phyloP scores from a whole-genome alignment of 768 basidiomycete genomes.

The Floccularia luteovirens region DNA sequence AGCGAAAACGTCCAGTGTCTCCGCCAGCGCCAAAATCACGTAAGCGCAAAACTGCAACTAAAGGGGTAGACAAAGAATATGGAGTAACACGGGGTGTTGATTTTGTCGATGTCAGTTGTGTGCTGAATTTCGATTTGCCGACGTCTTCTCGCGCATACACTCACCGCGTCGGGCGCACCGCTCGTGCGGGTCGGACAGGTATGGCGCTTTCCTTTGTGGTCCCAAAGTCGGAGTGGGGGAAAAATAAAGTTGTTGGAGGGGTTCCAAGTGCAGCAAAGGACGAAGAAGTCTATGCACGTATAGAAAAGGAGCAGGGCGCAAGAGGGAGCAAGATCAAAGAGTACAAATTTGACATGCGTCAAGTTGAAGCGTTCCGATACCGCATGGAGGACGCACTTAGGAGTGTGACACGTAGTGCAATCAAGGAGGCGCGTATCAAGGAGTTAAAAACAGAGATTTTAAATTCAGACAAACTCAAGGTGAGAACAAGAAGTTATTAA shows the following conservation, averaged over 20 bases:
- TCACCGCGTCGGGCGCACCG: conserved; percentile 94
- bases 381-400: conserved; percentile 95
- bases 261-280: conserved; percentile 68
- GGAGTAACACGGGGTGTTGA: conserved; percentile 95
- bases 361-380: conserved; percentile 96
- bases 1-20: conserved; percentile 48
- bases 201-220: conserved; percentile 90
- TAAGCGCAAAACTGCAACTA: conserved; percentile 40
- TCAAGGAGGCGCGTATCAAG: conserved; percentile 88
- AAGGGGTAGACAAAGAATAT: conserved; percentile 65
- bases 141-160: conserved; percentile 82
- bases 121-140: conserved; percentile 98
- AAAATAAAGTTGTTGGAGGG: conserved; percentile 64
- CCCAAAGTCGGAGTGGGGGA: conserved; percentile 57
- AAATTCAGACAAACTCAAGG: conserved; percentile 96
- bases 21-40: conserved; percentile 26
- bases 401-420: conserved; percentile 77
- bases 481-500: conserved; percentile 20
- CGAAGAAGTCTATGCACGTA: conserved; percentile 67
- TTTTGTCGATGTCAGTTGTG: conserved; percentile 94
- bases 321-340: conserved; percentile 64
- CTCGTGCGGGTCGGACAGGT: conserved; percentile 90
- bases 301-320: conserved; percentile 68
- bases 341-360: conserved; percentile 91
- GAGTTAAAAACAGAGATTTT: conserved; percentile 91